These are phyloP conservation scores for Rhytidiadelphus loreus DNA, from an alignment of 225 moss, liverwort and hornwort species.

Conservation along the genomic window DNA sequence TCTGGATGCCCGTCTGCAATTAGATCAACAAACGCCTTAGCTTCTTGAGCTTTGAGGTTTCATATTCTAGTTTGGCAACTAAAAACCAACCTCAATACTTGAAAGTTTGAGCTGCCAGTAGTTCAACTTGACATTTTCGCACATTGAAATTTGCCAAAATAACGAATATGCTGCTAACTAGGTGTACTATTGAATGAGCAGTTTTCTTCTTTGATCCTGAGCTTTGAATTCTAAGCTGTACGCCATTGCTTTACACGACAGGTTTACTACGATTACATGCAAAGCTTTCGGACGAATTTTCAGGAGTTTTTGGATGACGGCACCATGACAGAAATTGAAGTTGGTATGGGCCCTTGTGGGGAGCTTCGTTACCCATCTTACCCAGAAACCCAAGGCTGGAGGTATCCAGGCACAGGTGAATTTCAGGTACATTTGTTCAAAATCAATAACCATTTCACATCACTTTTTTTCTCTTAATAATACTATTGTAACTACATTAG, in stretches of 20 bases:
- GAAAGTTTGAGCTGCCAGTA: not conserved
- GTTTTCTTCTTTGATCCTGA: not conserved
- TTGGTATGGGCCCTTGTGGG: constrained; percentile 47
- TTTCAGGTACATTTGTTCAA: constrained; percentile 42
- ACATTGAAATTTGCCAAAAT: not conserved
- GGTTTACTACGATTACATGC: constrained; percentile 29
- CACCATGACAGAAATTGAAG: constrained; percentile 29
- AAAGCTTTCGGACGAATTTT: constrained; percentile 11
- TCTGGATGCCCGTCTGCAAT: not conserved
- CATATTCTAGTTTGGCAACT: not conserved
- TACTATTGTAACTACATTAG: not conserved
- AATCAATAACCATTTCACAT: not conserved
- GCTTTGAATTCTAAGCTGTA: not conserved
- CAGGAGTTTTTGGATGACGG: constrained; percentile 28
- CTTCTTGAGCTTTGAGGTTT: not conserved
- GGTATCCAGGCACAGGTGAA: constrained; percentile 65
- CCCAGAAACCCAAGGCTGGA: constrained; percentile 67
- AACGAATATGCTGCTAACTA: not conserved
- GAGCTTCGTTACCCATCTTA: constrained; percentile 80
- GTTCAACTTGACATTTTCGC: not conserved
- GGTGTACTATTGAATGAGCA: not conserved
- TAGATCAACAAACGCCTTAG: not conserved
- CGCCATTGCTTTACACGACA: not conserved
- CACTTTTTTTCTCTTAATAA: not conserved
- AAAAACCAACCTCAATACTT: not conserved